phyloP scores from a whole-genome alignment of 139 green algal species.

The Micractinium conductrix region DNA sequence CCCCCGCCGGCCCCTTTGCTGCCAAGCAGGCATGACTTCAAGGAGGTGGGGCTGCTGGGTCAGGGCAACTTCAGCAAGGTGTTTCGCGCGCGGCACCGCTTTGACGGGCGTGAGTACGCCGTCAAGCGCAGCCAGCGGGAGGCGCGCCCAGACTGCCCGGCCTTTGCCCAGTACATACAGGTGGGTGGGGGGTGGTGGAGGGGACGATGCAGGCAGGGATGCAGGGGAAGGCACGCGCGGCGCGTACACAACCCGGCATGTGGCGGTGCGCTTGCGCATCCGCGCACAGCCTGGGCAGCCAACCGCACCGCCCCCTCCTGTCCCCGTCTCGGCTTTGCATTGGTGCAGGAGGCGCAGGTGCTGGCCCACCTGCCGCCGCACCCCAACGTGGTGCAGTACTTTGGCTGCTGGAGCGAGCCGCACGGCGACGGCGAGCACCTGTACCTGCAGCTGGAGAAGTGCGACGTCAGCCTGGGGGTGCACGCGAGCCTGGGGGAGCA shows the following conservation, averaged over 20 bases:
- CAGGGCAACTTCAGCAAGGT: conserved; percentile 84
- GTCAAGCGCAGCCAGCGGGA: conserved; percentile 80
- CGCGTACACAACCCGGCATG: no score
- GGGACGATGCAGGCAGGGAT: neutral
- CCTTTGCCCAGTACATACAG: conserved; percentile 45
- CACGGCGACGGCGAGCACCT: conserved; percentile 61
- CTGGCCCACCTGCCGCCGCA: conserved; percentile 77
- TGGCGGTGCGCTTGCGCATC: neutral
- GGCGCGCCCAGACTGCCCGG: conserved; percentile 50
- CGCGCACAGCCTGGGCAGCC: neutral
- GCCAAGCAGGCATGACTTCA: conserved; percentile 72
- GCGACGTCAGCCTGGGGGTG: conserved; percentile 50
- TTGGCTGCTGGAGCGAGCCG: conserved; percentile 82
- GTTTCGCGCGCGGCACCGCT: conserved; percentile 67
- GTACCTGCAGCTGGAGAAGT: conserved; percentile 94
- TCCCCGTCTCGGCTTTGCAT: neutral
- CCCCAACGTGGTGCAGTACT: conserved; percentile 88
- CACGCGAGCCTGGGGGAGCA: conserved; percentile 20
- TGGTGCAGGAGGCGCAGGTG: conserved; percentile 84
- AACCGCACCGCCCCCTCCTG: neutral
- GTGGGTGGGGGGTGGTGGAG: neutral
- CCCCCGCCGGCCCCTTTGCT: no score
- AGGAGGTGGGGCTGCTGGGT: conserved; percentile 69
- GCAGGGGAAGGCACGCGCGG: neutral
- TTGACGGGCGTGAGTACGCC: conserved; percentile 89